phyloP scores from a whole-genome alignment of 352 stramenopile species.

The Globisporangium carolinianum region DNA sequence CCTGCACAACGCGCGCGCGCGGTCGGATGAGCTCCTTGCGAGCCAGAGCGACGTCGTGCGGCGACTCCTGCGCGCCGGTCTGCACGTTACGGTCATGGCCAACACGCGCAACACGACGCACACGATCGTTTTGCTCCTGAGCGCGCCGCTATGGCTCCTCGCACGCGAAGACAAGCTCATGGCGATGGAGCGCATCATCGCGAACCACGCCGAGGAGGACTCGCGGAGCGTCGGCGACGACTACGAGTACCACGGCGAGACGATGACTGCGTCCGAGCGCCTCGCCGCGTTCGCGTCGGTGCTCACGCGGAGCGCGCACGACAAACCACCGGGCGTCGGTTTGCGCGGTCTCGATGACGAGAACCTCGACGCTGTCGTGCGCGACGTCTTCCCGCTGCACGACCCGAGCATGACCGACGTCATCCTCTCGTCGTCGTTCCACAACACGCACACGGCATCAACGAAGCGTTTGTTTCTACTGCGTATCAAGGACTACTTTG shows the following conservation, averaged over 20 bases:
- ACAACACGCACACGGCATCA: constrained; percentile 29
- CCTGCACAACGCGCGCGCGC: constrained; percentile 29
- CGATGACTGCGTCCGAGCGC: constrained; percentile 39
- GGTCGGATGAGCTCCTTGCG: constrained; percentile 16
- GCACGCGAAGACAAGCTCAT: constrained; percentile 58
- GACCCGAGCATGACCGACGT: constrained; percentile 57
- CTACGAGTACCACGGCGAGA: constrained; percentile 49
- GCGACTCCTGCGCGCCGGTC: constrained; percentile 28
- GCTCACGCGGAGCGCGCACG: constrained; percentile 29
- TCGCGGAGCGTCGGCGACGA: constrained; percentile 38
- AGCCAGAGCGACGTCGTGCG: constrained; percentile 35
- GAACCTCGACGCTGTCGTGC: constrained; percentile 41
- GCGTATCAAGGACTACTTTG: constrained; percentile 61
- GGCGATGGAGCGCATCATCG: constrained; percentile 51
- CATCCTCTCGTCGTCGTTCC: constrained; percentile 52
- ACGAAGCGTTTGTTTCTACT: constrained; percentile 44
- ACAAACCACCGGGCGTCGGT: constrained; percentile 43
- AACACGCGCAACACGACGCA: constrained; percentile 42
- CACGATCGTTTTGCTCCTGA: constrained; percentile 44
- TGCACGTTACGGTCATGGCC: constrained; percentile 48
- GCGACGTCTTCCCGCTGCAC: constrained; percentile 54
- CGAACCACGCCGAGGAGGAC: constrained; percentile 53
- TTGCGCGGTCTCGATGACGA: constrained; percentile 33
- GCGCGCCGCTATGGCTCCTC: constrained; percentile 45
- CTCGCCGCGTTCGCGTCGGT: constrained; percentile 49